These are phyloP conservation scores for Teunomyces atbi DNA, from an alignment of 805 yeast species.

Conservation along the genomic window DNA sequence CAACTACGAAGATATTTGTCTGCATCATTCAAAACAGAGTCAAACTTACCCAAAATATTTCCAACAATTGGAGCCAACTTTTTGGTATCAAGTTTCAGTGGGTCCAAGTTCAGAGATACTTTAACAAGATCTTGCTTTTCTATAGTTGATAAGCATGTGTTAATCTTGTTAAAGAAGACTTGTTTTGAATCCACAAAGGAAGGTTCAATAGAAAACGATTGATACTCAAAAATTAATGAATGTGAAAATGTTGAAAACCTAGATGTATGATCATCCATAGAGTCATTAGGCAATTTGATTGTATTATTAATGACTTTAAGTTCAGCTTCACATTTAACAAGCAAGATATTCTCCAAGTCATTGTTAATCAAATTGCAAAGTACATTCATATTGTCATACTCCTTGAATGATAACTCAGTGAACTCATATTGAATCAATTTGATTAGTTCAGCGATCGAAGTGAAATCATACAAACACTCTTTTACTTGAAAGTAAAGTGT, in stretches of 20 bases:
- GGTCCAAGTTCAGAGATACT: not conserved
- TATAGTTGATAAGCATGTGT: constrained; percentile 14
- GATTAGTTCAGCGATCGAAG: constrained; percentile 11
- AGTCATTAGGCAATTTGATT: not conserved
- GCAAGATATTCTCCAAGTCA: constrained; percentile 20
- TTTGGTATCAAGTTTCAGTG: not conserved
- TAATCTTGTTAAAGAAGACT: constrained; percentile 20
- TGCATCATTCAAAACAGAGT: constrained; percentile 27
- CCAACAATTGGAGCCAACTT: not conserved
- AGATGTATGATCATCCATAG: not conserved
- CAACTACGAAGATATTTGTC: constrained; percentile 46
- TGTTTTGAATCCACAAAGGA: constrained; percentile 37
- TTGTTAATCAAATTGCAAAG: constrained; percentile 19
- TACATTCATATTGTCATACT: constrained; percentile 14
- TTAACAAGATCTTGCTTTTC: constrained; percentile 16
- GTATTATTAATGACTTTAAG: constrained; percentile 5
- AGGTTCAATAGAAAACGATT: constrained; percentile 39
- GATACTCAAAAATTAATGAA: constrained; percentile 35
- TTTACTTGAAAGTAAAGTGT: constrained; percentile 14
- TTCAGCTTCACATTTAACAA: constrained; percentile 18
- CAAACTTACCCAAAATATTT: constrained; percentile 22
- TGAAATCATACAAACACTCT: constrained; percentile 14
- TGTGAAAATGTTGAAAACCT: constrained; percentile 20
- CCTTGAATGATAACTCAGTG: constrained; percentile 14
- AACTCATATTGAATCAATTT: constrained; percentile 14